Percentiles rank a stretch among this genome's conserved stretches.
Evolutionary conservation across 805 yeast genomes (phyloP).

Genomic region (Hanseniaspora lindneri): DNA sequence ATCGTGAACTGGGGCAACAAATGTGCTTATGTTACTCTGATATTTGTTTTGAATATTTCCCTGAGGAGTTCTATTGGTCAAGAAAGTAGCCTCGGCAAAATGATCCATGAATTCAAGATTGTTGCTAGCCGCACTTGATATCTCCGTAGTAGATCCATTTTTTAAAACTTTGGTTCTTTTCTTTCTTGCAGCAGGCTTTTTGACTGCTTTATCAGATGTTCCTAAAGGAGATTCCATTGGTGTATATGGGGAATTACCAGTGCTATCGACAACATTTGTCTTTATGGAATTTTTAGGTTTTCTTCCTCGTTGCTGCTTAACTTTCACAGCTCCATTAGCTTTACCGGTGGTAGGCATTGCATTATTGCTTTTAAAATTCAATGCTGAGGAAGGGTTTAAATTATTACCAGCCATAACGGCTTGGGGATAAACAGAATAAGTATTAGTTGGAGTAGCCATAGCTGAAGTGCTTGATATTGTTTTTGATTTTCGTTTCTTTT

Average conservation of each 20-base stretch:
- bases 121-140: neutral
- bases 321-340: neutral
- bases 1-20: neutral
- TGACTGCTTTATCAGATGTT: neutral
- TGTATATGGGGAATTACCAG: neutral
- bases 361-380: too few species aligned
- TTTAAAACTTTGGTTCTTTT: neutral
- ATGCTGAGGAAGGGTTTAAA: too few species aligned
- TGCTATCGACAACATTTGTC: neutral
- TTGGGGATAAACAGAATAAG: neutral
- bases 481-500: neutral
- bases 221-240: neutral
- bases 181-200: neutral
- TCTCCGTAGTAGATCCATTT: neutral
- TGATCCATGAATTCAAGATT: neutral
- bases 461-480: neutral
- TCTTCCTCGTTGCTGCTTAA: neutral
- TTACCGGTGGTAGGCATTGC: neutral
- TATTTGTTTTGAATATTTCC: neutral
- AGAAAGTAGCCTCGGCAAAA: neutral
- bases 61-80: neutral
- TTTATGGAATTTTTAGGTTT: neutral
- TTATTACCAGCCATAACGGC: too few species aligned
- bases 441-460: neutral
- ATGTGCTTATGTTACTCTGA: neutral